Evolutionary conservation across 306 rosid species (phyloP).

Genomic region (Astragalus glycyphyllos): DNA sequence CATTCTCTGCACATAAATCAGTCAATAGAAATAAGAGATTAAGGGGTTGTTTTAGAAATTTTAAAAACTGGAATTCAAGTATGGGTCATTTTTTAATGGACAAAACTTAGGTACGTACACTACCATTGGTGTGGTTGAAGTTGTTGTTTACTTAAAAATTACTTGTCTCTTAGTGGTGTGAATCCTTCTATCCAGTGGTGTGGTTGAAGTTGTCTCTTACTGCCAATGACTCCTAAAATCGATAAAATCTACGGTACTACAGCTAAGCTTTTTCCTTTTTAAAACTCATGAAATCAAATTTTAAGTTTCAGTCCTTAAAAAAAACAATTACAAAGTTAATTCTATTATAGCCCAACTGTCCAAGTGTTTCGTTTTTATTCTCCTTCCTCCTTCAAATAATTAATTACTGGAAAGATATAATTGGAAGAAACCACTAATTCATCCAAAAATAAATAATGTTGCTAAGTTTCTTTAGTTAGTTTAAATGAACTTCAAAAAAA

Average conservation of each 20-base stretch:
- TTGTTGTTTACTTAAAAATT: no score
- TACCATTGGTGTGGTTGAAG: no score
- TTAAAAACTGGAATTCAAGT: slow-evolving; percentile 5
- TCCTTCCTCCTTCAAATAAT: background rate
- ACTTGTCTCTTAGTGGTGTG: no score
- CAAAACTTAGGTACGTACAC: no score
- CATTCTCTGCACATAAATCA: slow-evolving; percentile 68
- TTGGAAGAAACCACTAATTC: background rate
- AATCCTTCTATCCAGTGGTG: no score
- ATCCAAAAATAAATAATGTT: slow-evolving; percentile 1
- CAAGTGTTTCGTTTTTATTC: background rate
- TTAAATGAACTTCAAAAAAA: no score
- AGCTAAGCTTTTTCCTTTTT: no score
- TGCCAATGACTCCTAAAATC: no score
- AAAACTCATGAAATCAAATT: background rate
- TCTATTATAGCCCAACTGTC: no score
- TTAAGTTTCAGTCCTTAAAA: background rate
- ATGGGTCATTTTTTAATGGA: background rate
- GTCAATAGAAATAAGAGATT: slow-evolving; percentile 21
- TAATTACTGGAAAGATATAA: background rate
- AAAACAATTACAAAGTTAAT: background rate
- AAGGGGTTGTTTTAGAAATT: background rate
- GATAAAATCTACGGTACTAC: no score
- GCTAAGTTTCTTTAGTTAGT: background rate
- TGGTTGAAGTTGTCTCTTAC: no score